Evolutionary conservation across 2,329 filamentous ascomycete species (phyloP), one percentile per base, ranked within the genome.

Genomic region (Aspergillus oerlinghausenensis): DNA sequence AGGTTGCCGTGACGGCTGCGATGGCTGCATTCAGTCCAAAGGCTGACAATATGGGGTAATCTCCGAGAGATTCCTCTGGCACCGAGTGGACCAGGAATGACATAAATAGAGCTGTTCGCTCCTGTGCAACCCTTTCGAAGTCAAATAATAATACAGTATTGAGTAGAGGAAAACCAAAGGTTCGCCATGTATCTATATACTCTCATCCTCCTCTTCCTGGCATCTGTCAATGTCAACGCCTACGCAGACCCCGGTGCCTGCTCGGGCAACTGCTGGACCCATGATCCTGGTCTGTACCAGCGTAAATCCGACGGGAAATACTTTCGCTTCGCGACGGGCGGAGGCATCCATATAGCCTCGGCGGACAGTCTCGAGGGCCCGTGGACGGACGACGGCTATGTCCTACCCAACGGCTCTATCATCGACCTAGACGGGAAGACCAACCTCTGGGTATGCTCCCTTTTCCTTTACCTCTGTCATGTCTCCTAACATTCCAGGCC

Each of bases 291-390:
- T 4, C 65, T 82, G 52, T 78, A 81, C 60, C 74, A 74, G 28
- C 78, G 79, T 54, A 64, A 69, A 43, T 71, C 72, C 2, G 80
- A 83, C 65, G 80, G 80, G 28, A 80, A 69, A 1, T 83, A 82
- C 67, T 83, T 77, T 70, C 78, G 80, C 40, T 83, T 82, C 63
- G 78, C 78, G 0, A 83, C 81, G 0, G 79, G 79, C 14, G 74
- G 72, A n/a, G 76, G 78, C 54, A 77, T 83, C 25, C 70, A 75
- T 10, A 76, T 80, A 29, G 75, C 79, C 63, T 78, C 73, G 3
- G 77, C 80, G 0, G 67, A 74, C 0, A 63, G 70, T 1, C 69
- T 83, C 45, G 72, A 69, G 25, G 81, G 81, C 1, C 79, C 81
- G 4, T 83, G 81, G 81, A 75, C 68, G 0, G 75, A 76, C 60